These are phyloP conservation scores for Paraleonurus japonicus DNA, from an alignment of 257 asterid species.

Conservation along the genomic window DNA sequence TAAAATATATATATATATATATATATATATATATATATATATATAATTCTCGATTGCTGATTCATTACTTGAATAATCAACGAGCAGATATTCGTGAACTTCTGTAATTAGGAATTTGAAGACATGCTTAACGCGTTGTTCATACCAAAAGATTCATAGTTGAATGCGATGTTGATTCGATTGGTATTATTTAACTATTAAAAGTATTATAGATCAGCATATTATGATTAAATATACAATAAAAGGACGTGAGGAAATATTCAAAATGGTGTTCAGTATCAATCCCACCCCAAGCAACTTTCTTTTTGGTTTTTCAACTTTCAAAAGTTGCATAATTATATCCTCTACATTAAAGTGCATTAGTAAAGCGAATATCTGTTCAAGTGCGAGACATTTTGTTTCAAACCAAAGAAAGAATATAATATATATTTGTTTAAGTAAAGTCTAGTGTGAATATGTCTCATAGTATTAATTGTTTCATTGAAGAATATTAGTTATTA, in stretches of 20 bases:
- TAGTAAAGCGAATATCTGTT: constrained; percentile 58
- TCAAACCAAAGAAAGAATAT: constrained; percentile 40
- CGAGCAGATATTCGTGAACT: not conserved
- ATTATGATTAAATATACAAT: constrained; percentile 20
- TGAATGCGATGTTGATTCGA: constrained; percentile 42
- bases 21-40: too few relatives aligned
- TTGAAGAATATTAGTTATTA: too few relatives aligned
- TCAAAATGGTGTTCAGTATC: constrained; percentile 62
- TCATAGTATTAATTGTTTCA: too few relatives aligned
- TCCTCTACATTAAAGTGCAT: constrained; percentile 40
- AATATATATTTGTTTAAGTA: constrained; percentile 23
- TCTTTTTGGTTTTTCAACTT: constrained; percentile 48
- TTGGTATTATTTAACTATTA: constrained; percentile 21
- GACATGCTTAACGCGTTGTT: constrained; percentile 2
- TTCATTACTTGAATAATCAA: not conserved
- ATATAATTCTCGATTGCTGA: too few relatives aligned
- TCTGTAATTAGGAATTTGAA: not conserved
- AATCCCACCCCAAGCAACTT: constrained; percentile 49
- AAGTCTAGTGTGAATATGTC: too few relatives aligned
- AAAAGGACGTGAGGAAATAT: constrained; percentile 50
- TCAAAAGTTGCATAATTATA: constrained; percentile 85
- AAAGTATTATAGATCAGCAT: constrained; percentile 26
- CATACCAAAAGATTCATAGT: constrained; percentile 32
- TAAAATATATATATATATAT: too few relatives aligned
- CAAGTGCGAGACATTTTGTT: constrained; percentile 47